Percentiles rank a stretch among this genome's conserved stretches.
Evolutionary conservation across 2,329 filamentous ascomycete genomes (phyloP).

Genomic region (Claviceps pazoutovae): DNA sequence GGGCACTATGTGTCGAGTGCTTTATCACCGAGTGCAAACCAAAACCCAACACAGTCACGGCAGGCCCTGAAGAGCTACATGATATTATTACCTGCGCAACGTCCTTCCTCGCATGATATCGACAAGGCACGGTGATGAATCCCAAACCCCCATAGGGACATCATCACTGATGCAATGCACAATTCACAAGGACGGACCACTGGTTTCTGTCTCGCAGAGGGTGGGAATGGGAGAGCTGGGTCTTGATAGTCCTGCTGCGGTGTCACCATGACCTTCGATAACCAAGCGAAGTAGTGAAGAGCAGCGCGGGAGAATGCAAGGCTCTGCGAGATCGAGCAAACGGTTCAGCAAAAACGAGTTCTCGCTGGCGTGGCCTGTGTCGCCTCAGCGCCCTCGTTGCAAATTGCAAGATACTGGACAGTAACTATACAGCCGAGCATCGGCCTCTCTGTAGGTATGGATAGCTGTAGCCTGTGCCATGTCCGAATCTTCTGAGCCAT

Average conservation of each 20-base stretch:
- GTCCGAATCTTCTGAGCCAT: background rate
- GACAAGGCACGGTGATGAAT: background rate
- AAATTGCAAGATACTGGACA: background rate
- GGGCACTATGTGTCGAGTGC: background rate
- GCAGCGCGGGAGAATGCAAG: background rate
- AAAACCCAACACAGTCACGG: background rate
- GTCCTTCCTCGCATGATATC: background rate
- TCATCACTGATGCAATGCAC: background rate
- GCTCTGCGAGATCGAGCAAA: background rate
- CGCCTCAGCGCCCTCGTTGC: background rate
- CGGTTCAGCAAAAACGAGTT: conserved; percentile 1
- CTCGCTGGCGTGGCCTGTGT: conserved; percentile 1
- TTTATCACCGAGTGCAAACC: background rate
- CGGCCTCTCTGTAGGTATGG: background rate
- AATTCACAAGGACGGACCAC: background rate
- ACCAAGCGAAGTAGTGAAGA: conserved; percentile 1
- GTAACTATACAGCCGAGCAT: background rate
- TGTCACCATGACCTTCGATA: background rate
- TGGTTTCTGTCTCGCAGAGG: background rate
- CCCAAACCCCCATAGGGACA: background rate
- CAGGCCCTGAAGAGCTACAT: background rate
- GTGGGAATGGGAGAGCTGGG: background rate
- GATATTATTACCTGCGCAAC: background rate
- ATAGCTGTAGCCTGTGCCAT: background rate
- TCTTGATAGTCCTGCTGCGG: background rate